Base-by-base conservation (phyloP, 1,139 yeast genomes). In the Geotrichum bryndzae region DNA sequence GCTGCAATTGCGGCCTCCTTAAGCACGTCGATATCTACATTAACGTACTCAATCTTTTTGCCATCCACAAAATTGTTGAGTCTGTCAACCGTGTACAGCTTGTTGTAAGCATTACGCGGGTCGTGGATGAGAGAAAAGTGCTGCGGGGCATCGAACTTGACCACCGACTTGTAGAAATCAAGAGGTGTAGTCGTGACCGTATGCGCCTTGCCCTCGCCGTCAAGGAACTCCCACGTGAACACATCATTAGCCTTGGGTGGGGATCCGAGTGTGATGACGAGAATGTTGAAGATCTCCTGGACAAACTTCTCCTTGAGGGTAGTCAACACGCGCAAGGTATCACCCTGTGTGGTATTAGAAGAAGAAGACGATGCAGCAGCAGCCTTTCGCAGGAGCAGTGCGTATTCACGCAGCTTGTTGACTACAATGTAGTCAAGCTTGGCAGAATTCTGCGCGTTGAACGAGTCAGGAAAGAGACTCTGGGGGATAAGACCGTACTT, bases 401-500 rank as follows among this genome's bases (percentile, higher is more conserved):
- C 88, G 72, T 73, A 84, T 70, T 85, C 89, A 60, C 88, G 77
- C 65, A 85, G 77, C 73, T 85, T 85, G 70, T 83, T 82, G 59
- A 80, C 78, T 56, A 85, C 76, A 53, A 84, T 73, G 66, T 80
- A 81, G 72, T 84, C 83, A 70, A 85, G 73, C 54, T 75, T 74
- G 18, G 79, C 67, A 1, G 86, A 76, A 61, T 77, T 72, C n/a
- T 78, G 72, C 2, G 88, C 81, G 66, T 84, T 85, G 57, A 80
- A 82, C 60, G 85, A 81, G 69, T 85, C 90, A 13, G 87, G 88
- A 73, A 79, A 85, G 45, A 80, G 72, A 59, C 83, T 79, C 65
- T 84, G 79, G 23, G 90, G 90, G 56, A 85, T 84, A 56, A 84
- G 72, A 22, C 90, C 90, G 69, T 84, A 85, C 69, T 82, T 84